Percentiles rank a stretch among this genome's conserved stretches.
These are phyloP conservation scores for Ustilago curta DNA, from an alignment of 1,284 basidiomycete species.

Conservation along the genomic window DNA sequence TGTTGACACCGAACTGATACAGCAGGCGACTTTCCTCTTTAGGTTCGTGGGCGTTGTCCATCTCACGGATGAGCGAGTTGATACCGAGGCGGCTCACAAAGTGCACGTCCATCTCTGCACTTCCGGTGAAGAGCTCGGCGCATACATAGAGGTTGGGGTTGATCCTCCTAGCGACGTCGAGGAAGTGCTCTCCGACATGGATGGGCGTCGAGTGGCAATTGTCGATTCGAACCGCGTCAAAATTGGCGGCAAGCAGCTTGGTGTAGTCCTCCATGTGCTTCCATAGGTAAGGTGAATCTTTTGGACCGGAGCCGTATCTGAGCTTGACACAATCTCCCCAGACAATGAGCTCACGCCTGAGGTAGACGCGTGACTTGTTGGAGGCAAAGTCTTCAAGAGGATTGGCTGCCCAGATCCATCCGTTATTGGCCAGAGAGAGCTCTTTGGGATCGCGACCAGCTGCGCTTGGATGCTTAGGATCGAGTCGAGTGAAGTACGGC, in stretches of 20 bases:
- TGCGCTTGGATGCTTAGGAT: slow-evolving; percentile 52
- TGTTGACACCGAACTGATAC: slow-evolving; percentile 64
- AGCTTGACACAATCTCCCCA: slow-evolving; percentile 99
- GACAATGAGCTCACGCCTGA: slow-evolving; percentile 93
- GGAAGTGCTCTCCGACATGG: slow-evolving; percentile 88
- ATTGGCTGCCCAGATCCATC: slow-evolving; percentile 98
- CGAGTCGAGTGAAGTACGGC: slow-evolving; percentile 63
- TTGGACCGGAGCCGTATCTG: slow-evolving; percentile 76
- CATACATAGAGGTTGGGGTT: slow-evolving; percentile 94
- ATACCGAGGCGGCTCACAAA: slow-evolving; percentile 65
- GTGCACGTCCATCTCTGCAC: slow-evolving; percentile 79
- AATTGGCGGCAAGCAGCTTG: slow-evolving; percentile 79
- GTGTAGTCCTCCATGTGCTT: slow-evolving; percentile 83
- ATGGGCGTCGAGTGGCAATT: slow-evolving; percentile 98
- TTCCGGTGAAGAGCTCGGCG: slow-evolving; percentile 96
- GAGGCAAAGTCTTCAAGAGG: slow-evolving; percentile 94
- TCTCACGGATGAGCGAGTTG: slow-evolving; percentile 65
- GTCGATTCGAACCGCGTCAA: slow-evolving; percentile 96
- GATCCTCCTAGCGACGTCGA: slow-evolving; percentile 87
- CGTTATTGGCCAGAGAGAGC: slow-evolving; percentile 89
- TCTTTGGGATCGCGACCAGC: slow-evolving; percentile 75
- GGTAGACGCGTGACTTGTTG: slow-evolving; percentile 93
- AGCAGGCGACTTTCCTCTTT: slow-evolving; percentile 64
- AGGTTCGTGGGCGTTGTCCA: slow-evolving; percentile 64
- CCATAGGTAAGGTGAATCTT: slow-evolving; percentile 94